A percentile compares a stretch with the other conserved stretches of the same genome.
Conservation (phyloP, 768 basidiomycete species). For the Amanita muscaria region DNA sequence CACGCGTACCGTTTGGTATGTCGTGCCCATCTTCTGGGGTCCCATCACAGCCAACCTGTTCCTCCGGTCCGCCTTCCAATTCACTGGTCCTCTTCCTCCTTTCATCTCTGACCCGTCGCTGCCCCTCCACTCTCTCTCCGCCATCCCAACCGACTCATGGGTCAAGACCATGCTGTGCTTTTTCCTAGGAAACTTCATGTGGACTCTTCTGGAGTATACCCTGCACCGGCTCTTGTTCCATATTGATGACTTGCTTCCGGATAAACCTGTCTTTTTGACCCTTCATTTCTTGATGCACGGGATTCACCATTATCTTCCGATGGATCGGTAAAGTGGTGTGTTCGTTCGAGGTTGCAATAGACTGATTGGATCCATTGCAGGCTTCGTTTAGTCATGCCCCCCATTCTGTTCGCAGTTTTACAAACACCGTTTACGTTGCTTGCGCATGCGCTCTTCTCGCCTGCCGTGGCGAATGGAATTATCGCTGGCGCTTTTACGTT, state of each 20-base stretch:
- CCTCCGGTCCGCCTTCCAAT: conserved; percentile 75
- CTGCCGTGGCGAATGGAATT: conserved; percentile 81
- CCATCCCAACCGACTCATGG: conserved; percentile 43
- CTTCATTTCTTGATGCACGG: conserved; percentile 93
- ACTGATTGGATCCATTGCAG: conserved; percentile 25
- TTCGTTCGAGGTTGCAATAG: not conserved
- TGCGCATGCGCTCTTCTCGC: conserved; percentile 74
- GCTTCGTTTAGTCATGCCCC: conserved; percentile 95
- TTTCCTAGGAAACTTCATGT: conserved; percentile 77
- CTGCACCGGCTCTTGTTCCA: conserved; percentile 98
- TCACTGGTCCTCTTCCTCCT: conserved; percentile 58
- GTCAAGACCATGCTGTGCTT: conserved; percentile 59
- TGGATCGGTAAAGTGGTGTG: conserved; percentile 63
- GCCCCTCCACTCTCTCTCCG: conserved; percentile 38
- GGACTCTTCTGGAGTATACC: conserved; percentile 90
- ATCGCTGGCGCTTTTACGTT: conserved; percentile 78
- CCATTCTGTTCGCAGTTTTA: conserved; percentile 65
- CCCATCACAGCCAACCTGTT: conserved; percentile 80
- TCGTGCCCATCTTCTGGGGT: conserved; percentile 86
- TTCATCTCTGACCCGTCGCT: conserved; percentile 50
- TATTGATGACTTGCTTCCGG: conserved; percentile 80
- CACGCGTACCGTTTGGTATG: conserved; percentile 88
- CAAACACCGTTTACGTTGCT: conserved; percentile 83
- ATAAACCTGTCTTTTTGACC: conserved; percentile 67
- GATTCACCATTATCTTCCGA: conserved; percentile 95